These are phyloP conservation scores for Scutellaria minor DNA, from an alignment of 257 asterid species.

Conservation along the genomic window DNA sequence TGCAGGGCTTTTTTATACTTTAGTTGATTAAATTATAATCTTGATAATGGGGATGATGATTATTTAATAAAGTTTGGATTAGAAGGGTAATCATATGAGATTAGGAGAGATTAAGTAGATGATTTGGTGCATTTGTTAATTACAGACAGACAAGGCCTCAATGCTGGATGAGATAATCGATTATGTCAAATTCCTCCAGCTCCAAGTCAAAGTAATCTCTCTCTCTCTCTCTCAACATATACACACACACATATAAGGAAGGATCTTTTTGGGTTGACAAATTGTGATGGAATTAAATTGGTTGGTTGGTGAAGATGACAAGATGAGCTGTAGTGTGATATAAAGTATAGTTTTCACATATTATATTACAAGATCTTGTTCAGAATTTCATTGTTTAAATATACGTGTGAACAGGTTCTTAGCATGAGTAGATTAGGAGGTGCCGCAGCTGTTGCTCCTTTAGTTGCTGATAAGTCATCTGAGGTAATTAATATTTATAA, in stretches of 20 bases:
- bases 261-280: constrained; percentile 54
- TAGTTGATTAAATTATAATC: constrained; percentile 2
- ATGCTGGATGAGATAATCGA: constrained; percentile 99
- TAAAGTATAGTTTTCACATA: constrained; percentile 2
- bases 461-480: constrained; percentile 62
- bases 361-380: constrained; percentile 25
- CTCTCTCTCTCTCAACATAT: constrained; percentile 33
- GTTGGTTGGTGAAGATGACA: constrained; percentile 32
- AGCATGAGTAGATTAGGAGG: constrained; percentile 97
- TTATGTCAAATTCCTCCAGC: constrained; percentile 97
- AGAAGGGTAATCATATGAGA: constrained; percentile 34
- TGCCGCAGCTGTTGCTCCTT: constrained; percentile 80
- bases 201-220: constrained; percentile 90
- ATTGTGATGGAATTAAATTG: constrained; percentile 29
- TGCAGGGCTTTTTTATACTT: constrained; percentile 2
- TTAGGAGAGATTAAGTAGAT: constrained; percentile 37
- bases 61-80: constrained; percentile 25
- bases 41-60: constrained; percentile 17
- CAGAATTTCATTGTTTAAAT: not conserved
- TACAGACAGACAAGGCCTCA: constrained; percentile 99
- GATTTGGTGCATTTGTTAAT: constrained; percentile 48
- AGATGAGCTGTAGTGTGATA: constrained; percentile 31
- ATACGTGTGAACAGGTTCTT: constrained; percentile 57
- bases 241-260: not conserved
- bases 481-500: constrained; percentile 49